Conservation (phyloP, 495 filamentous ascomycete species). For the Penicillium dipodomyicola region DNA sequence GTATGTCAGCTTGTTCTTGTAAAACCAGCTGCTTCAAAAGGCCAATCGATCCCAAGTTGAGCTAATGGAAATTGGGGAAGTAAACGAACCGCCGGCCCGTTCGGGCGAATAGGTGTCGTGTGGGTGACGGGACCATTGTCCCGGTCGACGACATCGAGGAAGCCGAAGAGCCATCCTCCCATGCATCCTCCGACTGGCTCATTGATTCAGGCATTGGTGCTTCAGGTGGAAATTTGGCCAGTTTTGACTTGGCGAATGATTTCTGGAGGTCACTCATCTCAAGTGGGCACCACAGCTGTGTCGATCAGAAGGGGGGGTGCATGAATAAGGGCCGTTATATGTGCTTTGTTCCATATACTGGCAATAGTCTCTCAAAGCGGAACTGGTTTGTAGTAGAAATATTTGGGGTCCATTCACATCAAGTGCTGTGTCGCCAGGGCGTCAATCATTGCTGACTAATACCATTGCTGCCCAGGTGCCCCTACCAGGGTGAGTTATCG, state of each 20-base stretch:
- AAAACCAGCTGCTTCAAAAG: background rate
- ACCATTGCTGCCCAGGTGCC: too few species aligned
- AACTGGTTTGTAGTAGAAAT: background rate
- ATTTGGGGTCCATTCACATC: too few species aligned
- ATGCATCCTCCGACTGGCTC: slow-evolving; percentile 19
- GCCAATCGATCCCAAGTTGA: background rate
- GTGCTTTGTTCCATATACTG: background rate
- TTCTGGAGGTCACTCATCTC: slow-evolving; percentile 85
- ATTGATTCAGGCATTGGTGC: slow-evolving; percentile 45
- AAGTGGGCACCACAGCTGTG: slow-evolving; percentile 5
- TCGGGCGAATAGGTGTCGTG: slow-evolving; percentile 68
- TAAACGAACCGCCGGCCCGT: slow-evolving; percentile 55
- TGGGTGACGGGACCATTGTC: slow-evolving; percentile 79
- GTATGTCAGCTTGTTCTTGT: slow-evolving; percentile 7
- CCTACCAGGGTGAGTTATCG: too few species aligned
- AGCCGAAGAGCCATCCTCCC: slow-evolving; percentile 61
- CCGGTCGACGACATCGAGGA: slow-evolving; percentile 84
- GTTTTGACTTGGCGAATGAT: slow-evolving; percentile 76
- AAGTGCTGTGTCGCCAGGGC: too few species aligned
- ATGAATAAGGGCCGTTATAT: background rate
- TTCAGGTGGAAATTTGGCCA: slow-evolving; percentile 60
- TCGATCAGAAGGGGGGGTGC: slow-evolving; percentile 6
- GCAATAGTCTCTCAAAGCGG: background rate
- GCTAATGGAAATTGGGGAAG: slow-evolving; percentile 1
- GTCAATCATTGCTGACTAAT: too few species aligned